Evolutionary conservation across 1,284 basidiomycete species (phyloP).

Genomic region (Pseudozyma sp.): DNA sequence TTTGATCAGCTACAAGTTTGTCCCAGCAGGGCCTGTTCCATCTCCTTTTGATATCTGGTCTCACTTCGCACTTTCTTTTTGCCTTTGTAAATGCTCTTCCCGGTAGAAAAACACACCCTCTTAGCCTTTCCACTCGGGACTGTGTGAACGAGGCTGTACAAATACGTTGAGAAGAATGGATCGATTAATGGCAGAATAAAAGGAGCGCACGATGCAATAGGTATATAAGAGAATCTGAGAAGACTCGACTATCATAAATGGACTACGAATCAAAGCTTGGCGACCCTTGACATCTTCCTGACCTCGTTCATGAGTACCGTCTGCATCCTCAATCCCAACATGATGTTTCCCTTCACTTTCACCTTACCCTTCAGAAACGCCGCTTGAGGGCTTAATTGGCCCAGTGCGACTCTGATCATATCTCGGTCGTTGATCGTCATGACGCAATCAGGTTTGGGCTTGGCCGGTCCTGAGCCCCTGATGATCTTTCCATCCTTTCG

Average conservation of each 20-base stretch:
- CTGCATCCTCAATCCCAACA: constrained; percentile 58
- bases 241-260: not conserved
- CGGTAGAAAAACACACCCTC: constrained; percentile 9
- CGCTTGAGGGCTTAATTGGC: constrained; percentile 54
- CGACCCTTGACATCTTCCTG: constrained; percentile 48
- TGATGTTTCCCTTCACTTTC: constrained; percentile 61
- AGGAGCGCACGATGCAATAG: no score
- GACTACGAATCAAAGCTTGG: constrained; percentile 36
- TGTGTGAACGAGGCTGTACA: not conserved
- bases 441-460: constrained; percentile 57
- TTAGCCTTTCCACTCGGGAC: not conserved
- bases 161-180: not conserved
- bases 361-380: constrained; percentile 60
- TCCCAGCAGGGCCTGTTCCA: no score
- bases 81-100: constrained; percentile 9
- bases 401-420: constrained; percentile 57
- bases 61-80: constrained; percentile 4
- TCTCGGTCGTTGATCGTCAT: constrained; percentile 56
- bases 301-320: constrained; percentile 57
- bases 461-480: constrained; percentile 40
- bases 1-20: no score
- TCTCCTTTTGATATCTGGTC: not conserved
- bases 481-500: constrained; percentile 45
- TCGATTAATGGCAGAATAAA: not conserved
- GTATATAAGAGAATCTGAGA: no score